Evolutionary conservation across 2,329 filamentous ascomycete genomes (phyloP), one percentile per base, ranked within the genome.

Genomic region (Fusarium heterosporum): DNA sequence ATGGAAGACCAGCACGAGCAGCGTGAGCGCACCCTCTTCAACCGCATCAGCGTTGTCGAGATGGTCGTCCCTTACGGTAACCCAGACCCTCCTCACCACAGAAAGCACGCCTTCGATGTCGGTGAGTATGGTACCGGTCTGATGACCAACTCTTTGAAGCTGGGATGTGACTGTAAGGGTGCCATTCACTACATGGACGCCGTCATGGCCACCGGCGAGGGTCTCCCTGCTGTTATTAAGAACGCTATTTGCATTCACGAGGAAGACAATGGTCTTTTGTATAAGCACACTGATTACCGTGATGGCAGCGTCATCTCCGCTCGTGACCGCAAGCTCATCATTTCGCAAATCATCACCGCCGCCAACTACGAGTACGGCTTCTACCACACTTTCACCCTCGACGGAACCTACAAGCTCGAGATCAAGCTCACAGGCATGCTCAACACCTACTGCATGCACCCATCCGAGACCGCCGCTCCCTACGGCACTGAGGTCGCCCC

Each of bases 131-230:
- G 92, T 34, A 91, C 89, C 32, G 92, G 92, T 12, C 93, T 93
- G 77, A 93, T 94, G 91, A 92, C 91, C 64, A 94, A 94, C 79
- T 91, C 88, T 38, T 82, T 95, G n/a, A 83, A 89, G 13, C 81
- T 94, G 8, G 91, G 92, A 48, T 94, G 92, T 73, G 92, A 95
- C 78, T 97, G 93, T 84, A 96, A 96, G 79, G 93, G 93, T 13
- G 88, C 90, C 2, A 97, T 97, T 72, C 92, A 96, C 77, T 97
- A 97, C 77, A 88, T 97, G 77, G 93, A 97, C 72, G 93, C 93
- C 7, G 87, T 91, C 30, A 96, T 97, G 77, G 91, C 94, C 49
- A 94, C 93, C 62, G 85, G 88, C n/a, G 86, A 88, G 6, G 94
- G 94, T 43, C 85, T 87, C n/a, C 84, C 91, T 19, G 89, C 89